Percentiles rank a stretch among this genome's conserved stretches.
These are phyloP conservation scores for Artomyces pyxidatus DNA, from an alignment of 768 basidiomycete genomes.

Conservation along the genomic window DNA sequence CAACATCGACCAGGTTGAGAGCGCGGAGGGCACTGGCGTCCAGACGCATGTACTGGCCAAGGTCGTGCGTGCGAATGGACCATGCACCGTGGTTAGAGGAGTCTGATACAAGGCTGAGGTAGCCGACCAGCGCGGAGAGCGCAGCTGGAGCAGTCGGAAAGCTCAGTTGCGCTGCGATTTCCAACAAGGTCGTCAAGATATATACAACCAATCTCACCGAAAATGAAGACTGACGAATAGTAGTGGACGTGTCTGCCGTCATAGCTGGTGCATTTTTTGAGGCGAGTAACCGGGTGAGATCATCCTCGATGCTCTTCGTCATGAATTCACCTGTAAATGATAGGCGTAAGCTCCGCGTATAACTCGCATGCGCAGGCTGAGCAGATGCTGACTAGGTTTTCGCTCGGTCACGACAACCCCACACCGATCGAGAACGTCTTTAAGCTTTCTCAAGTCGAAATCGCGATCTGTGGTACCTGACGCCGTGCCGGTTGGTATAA, in stretches of 20 bases:
- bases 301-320: conserved; percentile 14
- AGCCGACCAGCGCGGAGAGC: conserved; percentile 71
- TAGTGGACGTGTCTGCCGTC: conserved; percentile 1
- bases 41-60: conserved; percentile 91
- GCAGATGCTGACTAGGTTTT: conserved; percentile 58
- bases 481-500: conserved; percentile 68
- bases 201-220: too few species aligned
- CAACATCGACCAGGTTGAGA: conserved; percentile 69
- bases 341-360: not conserved
- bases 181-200: not conserved
- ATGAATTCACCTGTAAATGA: conserved; percentile 77
- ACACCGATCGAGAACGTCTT: conserved; percentile 82
- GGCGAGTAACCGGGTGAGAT: conserved; percentile 11
- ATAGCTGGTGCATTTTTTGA: not conserved
- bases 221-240: conserved; percentile 10
- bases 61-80: conserved; percentile 77
- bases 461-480: conserved; percentile 74
- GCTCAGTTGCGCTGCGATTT: conserved; percentile 75
- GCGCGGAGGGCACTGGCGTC: conserved; percentile 93
- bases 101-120: conserved; percentile 75
- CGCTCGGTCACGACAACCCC: conserved; percentile 86
- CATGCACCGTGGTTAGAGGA: conserved; percentile 73
- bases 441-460: conserved; percentile 81
- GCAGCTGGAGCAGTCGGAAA: conserved; percentile 75
- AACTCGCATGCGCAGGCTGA: not conserved